These are phyloP conservation scores for Blastocladiella britannica DNA, from an alignment of 192 early-diverging fungal species.

Conservation along the genomic window DNA sequence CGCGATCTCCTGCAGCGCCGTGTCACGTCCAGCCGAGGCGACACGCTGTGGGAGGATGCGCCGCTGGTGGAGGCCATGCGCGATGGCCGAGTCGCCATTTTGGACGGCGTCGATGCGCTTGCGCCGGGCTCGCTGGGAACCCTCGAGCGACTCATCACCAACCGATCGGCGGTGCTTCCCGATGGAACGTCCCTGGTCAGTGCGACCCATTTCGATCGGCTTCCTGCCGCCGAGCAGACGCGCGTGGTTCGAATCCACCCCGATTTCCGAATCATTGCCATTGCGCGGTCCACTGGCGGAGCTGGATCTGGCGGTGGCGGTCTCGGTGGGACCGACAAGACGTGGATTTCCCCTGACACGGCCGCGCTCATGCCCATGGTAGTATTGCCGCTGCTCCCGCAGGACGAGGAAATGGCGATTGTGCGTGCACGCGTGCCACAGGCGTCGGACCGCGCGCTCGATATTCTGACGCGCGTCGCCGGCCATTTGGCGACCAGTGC, in stretches of 20 bases:
- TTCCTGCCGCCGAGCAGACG: slow-evolving; percentile 24
- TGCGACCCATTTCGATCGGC: slow-evolving; percentile 26
- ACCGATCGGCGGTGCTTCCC: slow-evolving; percentile 46
- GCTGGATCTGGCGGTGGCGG: slow-evolving; percentile 17
- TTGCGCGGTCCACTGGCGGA: slow-evolving; percentile 28
- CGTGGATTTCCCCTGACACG: slow-evolving; percentile 51
- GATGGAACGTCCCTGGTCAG: slow-evolving; percentile 37
- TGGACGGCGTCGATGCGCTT: slow-evolving; percentile 54
- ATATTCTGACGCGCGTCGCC: slow-evolving; percentile 28
- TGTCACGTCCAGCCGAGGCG: slow-evolving; percentile 42
- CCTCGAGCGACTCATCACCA: slow-evolving; percentile 37
- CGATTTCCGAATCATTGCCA: slow-evolving; percentile 51
- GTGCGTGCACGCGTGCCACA: slow-evolving; percentile 27
- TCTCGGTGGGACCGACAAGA: slow-evolving; percentile 20
- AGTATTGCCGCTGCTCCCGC: slow-evolving; percentile 30
- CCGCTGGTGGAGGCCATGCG: slow-evolving; percentile 48
- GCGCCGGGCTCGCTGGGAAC: slow-evolving; percentile 45
- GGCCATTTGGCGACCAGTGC: slow-evolving; percentile 30
- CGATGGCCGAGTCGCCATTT: slow-evolving; percentile 43
- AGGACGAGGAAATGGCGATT: slow-evolving; percentile 25
- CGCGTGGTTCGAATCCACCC: slow-evolving; percentile 42
- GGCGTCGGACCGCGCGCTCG: slow-evolving; percentile 19
- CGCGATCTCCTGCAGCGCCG: slow-evolving; percentile 56
- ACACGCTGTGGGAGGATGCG: slow-evolving; percentile 57
- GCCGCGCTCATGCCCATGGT: slow-evolving; percentile 51